A percentile compares a stretch with the other conserved stretches of the same genome.
phyloP scores from a whole-genome alignment of 2,329 filamentous ascomycete genomes.

The Macrophomina pseudophaseolina region DNA sequence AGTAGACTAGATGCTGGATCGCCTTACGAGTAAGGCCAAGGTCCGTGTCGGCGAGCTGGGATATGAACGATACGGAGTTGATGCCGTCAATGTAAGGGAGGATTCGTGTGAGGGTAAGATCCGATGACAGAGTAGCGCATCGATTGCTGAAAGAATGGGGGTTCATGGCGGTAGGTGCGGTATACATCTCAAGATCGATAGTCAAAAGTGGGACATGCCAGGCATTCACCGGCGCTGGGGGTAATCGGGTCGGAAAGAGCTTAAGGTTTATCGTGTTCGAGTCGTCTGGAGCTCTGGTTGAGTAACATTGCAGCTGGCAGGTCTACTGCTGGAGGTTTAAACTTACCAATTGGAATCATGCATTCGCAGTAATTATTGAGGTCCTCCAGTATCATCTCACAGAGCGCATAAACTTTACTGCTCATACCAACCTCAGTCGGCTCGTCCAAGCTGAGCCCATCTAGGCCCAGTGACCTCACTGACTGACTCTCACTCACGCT shows the following conservation, averaged over 20 bases:
- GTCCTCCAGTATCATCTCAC: slow-evolving; percentile 88
- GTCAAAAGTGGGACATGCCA: slow-evolving; percentile 89
- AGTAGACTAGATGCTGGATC: slow-evolving; percentile 88
- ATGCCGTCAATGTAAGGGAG: slow-evolving; percentile 89
- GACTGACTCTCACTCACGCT: slow-evolving; percentile 22
- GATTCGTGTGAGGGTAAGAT: slow-evolving; percentile 78
- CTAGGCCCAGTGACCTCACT: slow-evolving; percentile 8
- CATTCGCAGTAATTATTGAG: slow-evolving; percentile 97
- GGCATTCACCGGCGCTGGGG: slow-evolving; percentile 76
- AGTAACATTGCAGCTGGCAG: background rate
- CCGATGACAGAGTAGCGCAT: slow-evolving; percentile 62
- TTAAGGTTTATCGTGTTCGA: slow-evolving; percentile 97
- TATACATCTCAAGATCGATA: slow-evolving; percentile 47
- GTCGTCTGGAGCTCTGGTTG: slow-evolving; percentile 65
- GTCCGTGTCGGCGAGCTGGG: slow-evolving; percentile 82
- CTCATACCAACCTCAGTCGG: slow-evolving; percentile 45
- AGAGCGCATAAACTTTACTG: slow-evolving; percentile 68
- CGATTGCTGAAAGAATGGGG: slow-evolving; percentile 36
- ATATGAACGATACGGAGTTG: slow-evolving; percentile 85
- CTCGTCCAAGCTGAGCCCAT: slow-evolving; percentile 25
- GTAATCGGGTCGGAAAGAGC: slow-evolving; percentile 81
- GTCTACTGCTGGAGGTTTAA: background rate
- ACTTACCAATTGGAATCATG: slow-evolving; percentile 92
- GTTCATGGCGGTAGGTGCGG: slow-evolving; percentile 12
- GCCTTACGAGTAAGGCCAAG: slow-evolving; percentile 84